Percentiles rank a stretch among this genome's conserved stretches.
phyloP scores from a whole-genome alignment of 345 rosid genomes.

The Lepidium didymum region DNA sequence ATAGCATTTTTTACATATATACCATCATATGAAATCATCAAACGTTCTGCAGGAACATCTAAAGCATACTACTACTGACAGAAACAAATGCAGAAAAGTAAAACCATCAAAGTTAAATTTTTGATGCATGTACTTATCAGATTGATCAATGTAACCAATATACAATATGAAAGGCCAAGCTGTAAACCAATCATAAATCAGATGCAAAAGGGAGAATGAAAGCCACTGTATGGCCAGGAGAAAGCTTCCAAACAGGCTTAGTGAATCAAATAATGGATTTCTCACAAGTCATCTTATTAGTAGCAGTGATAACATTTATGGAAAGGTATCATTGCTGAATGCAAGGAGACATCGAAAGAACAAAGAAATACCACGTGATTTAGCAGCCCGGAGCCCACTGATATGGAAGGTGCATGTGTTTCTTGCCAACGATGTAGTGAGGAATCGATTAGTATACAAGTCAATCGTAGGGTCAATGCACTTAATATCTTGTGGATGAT shows the following conservation, averaged over 20 bases:
- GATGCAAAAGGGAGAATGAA: background rate
- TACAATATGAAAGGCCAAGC: background rate
- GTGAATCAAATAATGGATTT: background rate
- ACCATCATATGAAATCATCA: background rate
- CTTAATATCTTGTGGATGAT: conserved; percentile 39
- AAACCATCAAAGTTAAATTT: background rate
- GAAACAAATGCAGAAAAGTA: background rate
- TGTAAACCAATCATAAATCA: background rate
- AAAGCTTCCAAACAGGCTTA: background rate
- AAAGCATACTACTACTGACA: background rate
- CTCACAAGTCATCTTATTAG: background rate
- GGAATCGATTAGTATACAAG: conserved; percentile 10
- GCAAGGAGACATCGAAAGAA: background rate
- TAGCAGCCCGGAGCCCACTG: background rate
- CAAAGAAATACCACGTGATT: background rate
- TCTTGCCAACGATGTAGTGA: background rate
- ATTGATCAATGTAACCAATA: background rate
- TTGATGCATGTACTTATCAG: background rate
- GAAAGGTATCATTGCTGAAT: background rate
- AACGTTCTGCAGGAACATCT: background rate
- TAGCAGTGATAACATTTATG: background rate
- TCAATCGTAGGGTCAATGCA: conserved; percentile 1
- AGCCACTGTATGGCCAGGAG: background rate
- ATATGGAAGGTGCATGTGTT: background rate
- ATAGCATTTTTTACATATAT: background rate